Evolutionary conservation across 208 protist genomes (phyloP).

Genomic region (Wallacemonas sp.): DNA sequence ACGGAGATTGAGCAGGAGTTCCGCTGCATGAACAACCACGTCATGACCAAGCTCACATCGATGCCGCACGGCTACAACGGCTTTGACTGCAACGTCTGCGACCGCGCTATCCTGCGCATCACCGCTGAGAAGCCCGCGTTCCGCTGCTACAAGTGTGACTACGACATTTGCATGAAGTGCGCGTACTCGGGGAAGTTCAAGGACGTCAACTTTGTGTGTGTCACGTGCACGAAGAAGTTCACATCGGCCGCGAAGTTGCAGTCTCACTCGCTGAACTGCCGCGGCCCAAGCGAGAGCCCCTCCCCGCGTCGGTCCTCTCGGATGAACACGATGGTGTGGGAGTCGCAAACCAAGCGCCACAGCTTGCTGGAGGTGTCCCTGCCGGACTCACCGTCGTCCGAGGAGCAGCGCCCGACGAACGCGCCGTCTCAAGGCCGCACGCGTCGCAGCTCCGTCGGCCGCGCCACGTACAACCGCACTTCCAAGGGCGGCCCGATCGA

Average conservation of each 20-base stretch:
- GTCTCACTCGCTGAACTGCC: constrained; percentile 74
- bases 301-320: constrained; percentile 79
- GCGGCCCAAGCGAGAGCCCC: constrained; percentile 75
- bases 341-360: constrained; percentile 43
- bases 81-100: constrained; percentile 91
- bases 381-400: constrained; percentile 25
- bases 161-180: constrained; percentile 86
- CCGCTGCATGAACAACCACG: constrained; percentile 83
- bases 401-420: constrained; percentile 7
- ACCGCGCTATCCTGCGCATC: constrained; percentile 74
- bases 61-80: constrained; percentile 87
- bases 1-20: constrained; percentile 51
- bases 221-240: constrained; percentile 85
- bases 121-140: constrained; percentile 66
- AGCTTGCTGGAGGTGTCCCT: constrained; percentile 78
- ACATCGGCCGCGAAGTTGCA: constrained; percentile 72
- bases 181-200: constrained; percentile 72
- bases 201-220: constrained; percentile 86
- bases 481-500: constrained; percentile 79
- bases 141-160: constrained; percentile 91
- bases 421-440: constrained; percentile 13
- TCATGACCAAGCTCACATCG: constrained; percentile 83
- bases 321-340: constrained; percentile 87
- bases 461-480: constrained; percentile 56
- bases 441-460: constrained; percentile 31